These are phyloP conservation scores for Nicotiana otophora DNA, from an alignment of 257 asterid species.

Conservation along the genomic window DNA sequence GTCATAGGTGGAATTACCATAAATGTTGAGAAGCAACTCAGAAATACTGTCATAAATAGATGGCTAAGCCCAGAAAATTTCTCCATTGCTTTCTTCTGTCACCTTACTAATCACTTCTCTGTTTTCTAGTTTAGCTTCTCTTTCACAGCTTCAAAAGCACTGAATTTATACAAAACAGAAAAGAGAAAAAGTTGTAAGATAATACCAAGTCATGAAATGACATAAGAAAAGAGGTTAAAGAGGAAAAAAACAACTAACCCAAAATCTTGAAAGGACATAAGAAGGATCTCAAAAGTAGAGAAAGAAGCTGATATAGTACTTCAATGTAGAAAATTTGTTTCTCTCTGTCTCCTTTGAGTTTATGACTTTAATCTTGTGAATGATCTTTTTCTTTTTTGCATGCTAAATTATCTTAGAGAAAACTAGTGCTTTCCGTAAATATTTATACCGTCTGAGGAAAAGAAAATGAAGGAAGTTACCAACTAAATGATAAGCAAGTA, in stretches of 20 bases:
- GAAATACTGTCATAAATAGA: slow-evolving; percentile 83
- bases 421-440: no score
- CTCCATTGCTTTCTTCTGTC: neutral
- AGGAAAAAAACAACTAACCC: no score
- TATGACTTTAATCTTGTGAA: neutral
- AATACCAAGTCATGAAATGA: no score
- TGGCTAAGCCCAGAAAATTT: slow-evolving; percentile 52
- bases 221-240: no score
- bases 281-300: neutral
- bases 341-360: neutral
- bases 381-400: neutral
- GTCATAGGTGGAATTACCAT: slow-evolving; percentile 91
- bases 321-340: neutral
- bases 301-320: neutral
- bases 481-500: neutral
- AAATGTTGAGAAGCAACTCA: slow-evolving; percentile 60
- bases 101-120: neutral
- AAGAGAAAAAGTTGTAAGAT: neutral
- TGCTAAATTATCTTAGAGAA: neutral
- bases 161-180: neutral
- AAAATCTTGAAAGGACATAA: no score
- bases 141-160: neutral
- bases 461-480: neutral
- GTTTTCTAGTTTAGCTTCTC: neutral
- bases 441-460: neutral